Percentiles rank a stretch among this genome's conserved stretches.
Evolutionary conservation across 768 basidiomycete genomes (phyloP).

Genomic region (Lepiota subincarnata): DNA sequence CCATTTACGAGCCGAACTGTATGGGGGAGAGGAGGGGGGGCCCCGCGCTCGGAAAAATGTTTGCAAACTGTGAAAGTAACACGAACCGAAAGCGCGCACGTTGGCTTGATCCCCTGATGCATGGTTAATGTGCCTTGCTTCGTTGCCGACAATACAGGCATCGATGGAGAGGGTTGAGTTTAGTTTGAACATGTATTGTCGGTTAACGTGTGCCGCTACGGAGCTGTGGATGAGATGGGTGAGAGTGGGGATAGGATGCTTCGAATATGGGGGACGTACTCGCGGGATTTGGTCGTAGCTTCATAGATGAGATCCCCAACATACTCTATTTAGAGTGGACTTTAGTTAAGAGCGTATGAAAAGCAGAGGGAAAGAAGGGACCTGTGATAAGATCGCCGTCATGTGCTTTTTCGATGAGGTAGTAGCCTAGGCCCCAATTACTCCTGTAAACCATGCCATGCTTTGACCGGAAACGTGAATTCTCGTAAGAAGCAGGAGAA

Average conservation of each 20-base stretch:
- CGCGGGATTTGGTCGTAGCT: conserved; percentile 11
- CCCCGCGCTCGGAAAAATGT: neutral
- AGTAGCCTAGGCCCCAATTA: conserved; percentile 14
- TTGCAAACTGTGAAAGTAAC: too few relatives aligned
- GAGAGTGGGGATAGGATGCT: neutral
- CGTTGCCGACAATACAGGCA: conserved; percentile 8
- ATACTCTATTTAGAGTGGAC: conserved; percentile 8
- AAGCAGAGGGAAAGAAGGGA: neutral
- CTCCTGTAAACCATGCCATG: conserved; percentile 5
- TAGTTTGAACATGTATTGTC: conserved; percentile 17
- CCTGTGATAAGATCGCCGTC: conserved; percentile 14
- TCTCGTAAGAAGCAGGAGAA: neutral
- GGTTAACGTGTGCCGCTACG: conserved; percentile 7
- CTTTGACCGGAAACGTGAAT: neutral
- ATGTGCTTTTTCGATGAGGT: conserved; percentile 8
- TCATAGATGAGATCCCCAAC: conserved; percentile 16
- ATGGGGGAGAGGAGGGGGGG: neutral
- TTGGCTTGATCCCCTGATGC: conserved; percentile 4
- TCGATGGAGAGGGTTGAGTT: conserved; percentile 12
- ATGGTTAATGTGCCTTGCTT: conserved; percentile 15
- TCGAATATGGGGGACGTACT: conserved; percentile 7
- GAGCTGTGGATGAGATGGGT: neutral
- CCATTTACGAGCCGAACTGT: conserved; percentile 13
- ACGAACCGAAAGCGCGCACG: conserved; percentile 7
- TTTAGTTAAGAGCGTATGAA: too few relatives aligned